phyloP scores from a whole-genome alignment of 2,329 filamentous ascomycete species.

The Knoxdaviesia capensis region DNA sequence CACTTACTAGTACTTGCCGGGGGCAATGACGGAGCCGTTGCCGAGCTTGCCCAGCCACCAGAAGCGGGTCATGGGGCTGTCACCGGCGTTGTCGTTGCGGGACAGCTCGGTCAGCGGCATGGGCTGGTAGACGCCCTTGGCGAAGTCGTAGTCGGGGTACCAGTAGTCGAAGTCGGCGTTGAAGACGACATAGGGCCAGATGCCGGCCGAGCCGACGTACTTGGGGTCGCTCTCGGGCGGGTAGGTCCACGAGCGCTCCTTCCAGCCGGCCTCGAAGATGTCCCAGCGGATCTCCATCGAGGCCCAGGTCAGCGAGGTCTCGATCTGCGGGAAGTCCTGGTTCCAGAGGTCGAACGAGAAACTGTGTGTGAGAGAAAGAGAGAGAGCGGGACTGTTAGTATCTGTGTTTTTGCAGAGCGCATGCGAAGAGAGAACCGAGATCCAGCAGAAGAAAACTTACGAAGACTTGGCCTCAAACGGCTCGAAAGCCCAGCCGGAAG shows the following conservation, averaged over 20 bases:
- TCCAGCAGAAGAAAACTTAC: slow-evolving; percentile 4
- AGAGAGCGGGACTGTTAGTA: no score
- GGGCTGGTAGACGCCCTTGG: slow-evolving; percentile 5
- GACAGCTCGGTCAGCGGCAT: slow-evolving; percentile 6
- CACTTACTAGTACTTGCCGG: slow-evolving; percentile 8
- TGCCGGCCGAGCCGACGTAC: slow-evolving; percentile 18
- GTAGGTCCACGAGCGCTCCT: slow-evolving; percentile 18
- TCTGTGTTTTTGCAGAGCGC: no score
- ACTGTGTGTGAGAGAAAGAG: no score
- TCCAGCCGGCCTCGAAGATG: slow-evolving; percentile 18
- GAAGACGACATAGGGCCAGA: slow-evolving; percentile 5
- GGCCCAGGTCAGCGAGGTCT: slow-evolving; percentile 11
- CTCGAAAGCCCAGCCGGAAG: not conserved
- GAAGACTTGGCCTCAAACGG: slow-evolving; percentile 3
- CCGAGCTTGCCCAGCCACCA: slow-evolving; percentile 11
- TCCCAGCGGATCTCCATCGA: slow-evolving; percentile 16
- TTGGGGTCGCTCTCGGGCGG: slow-evolving; percentile 17
- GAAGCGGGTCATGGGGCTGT: slow-evolving; percentile 4
- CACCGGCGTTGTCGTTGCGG: slow-evolving; percentile 4
- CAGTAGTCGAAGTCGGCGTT: slow-evolving; percentile 7
- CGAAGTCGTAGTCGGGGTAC: slow-evolving; percentile 8
- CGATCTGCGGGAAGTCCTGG: slow-evolving; percentile 7
- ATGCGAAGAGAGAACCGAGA: not conserved
- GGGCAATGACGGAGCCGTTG: slow-evolving; percentile 10
- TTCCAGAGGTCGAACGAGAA: not conserved